Evolutionary conservation across 495 filamentous ascomycete species (phyloP), one percentile per base, ranked within the genome.

Genomic region (Podospora comata): DNA sequence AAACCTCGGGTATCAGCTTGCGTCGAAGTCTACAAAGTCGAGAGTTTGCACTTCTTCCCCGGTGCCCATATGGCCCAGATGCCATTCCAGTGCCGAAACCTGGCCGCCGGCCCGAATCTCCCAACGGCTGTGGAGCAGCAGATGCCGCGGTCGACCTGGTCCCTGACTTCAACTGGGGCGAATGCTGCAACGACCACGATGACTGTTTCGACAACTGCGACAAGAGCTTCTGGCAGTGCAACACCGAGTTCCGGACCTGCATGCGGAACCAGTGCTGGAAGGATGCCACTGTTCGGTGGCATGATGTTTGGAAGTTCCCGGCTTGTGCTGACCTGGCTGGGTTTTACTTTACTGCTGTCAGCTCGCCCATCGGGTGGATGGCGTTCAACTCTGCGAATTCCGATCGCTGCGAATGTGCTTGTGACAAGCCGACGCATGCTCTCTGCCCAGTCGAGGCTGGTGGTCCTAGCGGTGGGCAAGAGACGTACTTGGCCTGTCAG

Each of bases 101-200:
- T 30, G 28, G 28, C 18, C 9, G 30, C 3, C 65, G 56, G 0
- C 4, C 27, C 0, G 32, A 59, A 16, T 44, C 58, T 58, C 65
- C 65, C 4, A 67, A 67, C 57, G 65, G 65, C 7, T 67, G 65
- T 44, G 65, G 65, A 6, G 26, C 65, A 3, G 18, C 39, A 32
- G 53, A 55, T 15, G 26, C 65, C 7, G 18, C 39, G 30, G 53
- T 28, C 23, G 56, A 27, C 23, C 44, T 28, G 20, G 34, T 67
- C 4, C 65, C 69, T 1, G 48, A 74, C 63, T 64, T 71, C 3
- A 65, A 67, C 60, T 74, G 65, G 23, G 64, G 70, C 4, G 27
- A 63, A 20, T 70, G 68, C 58, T 68, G 73, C 62, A 58, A 66
- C 30, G 57, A 60, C 3, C 65, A 72, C 53, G 64, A 66, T 61